Evolutionary conservation across 1,284 basidiomycete species (phyloP).

Genomic region (Sporisorium sorghi): DNA sequence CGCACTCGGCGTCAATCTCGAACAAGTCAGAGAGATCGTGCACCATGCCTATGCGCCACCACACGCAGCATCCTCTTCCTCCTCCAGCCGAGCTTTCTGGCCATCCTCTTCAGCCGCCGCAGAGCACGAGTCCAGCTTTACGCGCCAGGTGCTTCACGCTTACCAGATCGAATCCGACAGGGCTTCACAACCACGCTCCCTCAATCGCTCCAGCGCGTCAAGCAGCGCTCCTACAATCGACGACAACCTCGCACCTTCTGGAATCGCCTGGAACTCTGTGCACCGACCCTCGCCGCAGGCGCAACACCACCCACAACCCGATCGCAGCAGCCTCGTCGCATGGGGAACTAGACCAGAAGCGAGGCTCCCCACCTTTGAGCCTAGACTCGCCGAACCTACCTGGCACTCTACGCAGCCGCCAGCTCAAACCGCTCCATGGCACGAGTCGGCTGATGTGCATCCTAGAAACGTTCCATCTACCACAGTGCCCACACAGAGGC

Average conservation of each 20-base stretch:
- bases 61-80: conserved; percentile 13
- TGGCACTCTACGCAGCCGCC: conserved; percentile 5
- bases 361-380: conserved; percentile 3
- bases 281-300: neutral
- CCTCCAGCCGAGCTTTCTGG: conserved; percentile 7
- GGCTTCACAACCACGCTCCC: conserved; percentile 8
- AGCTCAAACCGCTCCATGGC: conserved; percentile 1
- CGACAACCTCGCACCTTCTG: conserved; percentile 5
- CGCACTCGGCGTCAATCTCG: conserved; percentile 24
- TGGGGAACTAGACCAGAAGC: conserved; percentile 14
- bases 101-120: neutral
- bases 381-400: neutral
- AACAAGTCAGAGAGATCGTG: conserved; percentile 34
- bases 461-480: neutral
- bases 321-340: conserved; percentile 8
- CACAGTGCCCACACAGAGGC: conserved; percentile 1
- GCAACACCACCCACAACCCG: conserved; percentile 2
- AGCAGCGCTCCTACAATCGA: neutral
- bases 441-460: neutral
- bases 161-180: conserved; percentile 25
- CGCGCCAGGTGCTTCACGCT: conserved; percentile 29
- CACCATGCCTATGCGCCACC: conserved; percentile 16
- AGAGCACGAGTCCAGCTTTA: conserved; percentile 14
- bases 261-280: conserved; percentile 1
- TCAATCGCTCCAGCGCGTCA: neutral